These are phyloP conservation scores for Ophiostoma perfectum DNA, from an alignment of 2,329 filamentous ascomycete species.

Conservation along the genomic window DNA sequence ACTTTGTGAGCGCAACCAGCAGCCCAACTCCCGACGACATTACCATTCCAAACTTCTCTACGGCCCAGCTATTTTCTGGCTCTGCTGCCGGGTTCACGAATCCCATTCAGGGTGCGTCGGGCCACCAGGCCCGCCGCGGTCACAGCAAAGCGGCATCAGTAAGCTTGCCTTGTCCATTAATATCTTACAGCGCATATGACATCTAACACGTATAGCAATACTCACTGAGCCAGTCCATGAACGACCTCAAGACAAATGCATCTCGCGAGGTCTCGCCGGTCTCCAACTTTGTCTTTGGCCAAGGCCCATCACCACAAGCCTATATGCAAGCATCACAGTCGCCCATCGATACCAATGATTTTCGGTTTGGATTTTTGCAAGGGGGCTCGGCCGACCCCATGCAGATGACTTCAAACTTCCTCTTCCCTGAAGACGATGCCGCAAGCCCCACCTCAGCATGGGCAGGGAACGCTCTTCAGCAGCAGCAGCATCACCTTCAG, in stretches of 20 bases:
- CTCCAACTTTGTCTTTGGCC: conserved; percentile 47
- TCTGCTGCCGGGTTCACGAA: conserved; percentile 21
- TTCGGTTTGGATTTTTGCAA: conserved; percentile 28
- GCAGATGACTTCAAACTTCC: conserved; percentile 18
- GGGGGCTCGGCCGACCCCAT: conserved; percentile 16
- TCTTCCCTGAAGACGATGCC: conserved; percentile 24
- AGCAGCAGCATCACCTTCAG: conserved; percentile 21
- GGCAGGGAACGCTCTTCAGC: conserved; percentile 20
- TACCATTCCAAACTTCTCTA: conserved; percentile 12
- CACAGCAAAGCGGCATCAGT: conserved; percentile 39
- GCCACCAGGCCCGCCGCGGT: conserved; percentile 13
- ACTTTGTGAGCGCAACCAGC: conserved; percentile 55
- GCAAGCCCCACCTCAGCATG: conserved; percentile 22
- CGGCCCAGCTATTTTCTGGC: conserved; percentile 23
- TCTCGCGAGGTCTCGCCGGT: conserved; percentile 53
- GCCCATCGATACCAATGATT: conserved; percentile 39
- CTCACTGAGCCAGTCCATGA: conserved; percentile 47
- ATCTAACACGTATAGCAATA: conserved; percentile 40
- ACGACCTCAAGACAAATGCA: conserved; percentile 41
- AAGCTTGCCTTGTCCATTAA: conserved; percentile 30
- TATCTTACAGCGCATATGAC: conserved; percentile 12
- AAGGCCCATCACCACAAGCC: conserved; percentile 47
- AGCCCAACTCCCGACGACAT: conserved; percentile 43
- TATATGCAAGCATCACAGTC: conserved; percentile 47
- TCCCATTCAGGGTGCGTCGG: background rate